A percentile compares a stretch with the other conserved stretches of the same genome.
Evolutionary conservation across 2,329 filamentous ascomycete species (phyloP).

Genomic region (Gaeumannomyces sp.): DNA sequence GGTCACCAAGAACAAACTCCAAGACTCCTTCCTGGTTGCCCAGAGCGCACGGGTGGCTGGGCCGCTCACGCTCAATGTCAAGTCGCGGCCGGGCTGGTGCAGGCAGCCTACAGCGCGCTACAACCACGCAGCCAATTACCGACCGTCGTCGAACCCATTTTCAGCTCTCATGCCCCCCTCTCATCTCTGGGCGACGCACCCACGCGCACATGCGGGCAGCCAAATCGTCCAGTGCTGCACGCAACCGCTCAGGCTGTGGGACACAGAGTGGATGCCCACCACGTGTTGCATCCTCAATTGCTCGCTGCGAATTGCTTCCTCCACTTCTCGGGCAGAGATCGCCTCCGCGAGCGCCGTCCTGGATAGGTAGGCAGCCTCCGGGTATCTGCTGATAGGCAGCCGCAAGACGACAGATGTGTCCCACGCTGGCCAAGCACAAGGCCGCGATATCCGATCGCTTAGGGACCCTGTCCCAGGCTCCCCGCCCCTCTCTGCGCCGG

Average conservation of each 20-base stretch:
- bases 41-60: constrained; percentile 1
- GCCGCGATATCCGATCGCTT: background rate
- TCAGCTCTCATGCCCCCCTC: constrained; percentile 1
- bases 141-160: background rate
- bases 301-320: background rate
- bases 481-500: too few species aligned
- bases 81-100: background rate
- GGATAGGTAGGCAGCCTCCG: too few species aligned
- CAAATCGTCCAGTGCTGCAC: background rate
- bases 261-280: background rate
- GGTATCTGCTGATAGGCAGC: too few species aligned
- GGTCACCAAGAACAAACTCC: background rate
- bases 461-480: too few species aligned
- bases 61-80: background rate
- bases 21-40: too few species aligned
- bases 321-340: background rate
- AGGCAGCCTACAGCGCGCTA: background rate
- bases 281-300: background rate
- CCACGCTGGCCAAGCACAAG: background rate
- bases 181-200: background rate
- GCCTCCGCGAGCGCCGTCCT: background rate
- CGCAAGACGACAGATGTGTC: too few species aligned
- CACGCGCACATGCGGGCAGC: background rate
- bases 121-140: background rate
- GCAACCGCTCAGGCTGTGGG: background rate